Base-by-base conservation (phyloP, 352 stramenopile species). In the Phytopythium chamaehyphon region DNA sequence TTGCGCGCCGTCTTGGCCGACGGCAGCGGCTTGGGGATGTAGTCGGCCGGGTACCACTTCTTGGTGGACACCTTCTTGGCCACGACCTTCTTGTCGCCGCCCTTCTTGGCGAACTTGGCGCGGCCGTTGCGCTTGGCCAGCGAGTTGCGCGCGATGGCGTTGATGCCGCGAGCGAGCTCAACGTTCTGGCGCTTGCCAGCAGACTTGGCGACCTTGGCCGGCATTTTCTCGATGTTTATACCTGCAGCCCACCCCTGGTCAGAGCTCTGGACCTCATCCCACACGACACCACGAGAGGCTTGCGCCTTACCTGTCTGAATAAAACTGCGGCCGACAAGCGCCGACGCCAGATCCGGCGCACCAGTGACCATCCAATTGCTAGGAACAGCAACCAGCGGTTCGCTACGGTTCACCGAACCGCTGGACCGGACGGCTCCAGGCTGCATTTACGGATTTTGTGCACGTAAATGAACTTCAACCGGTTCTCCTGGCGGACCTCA, bases 11-110 rank as follows among this genome's bases (percentile, higher is more conserved):
- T 87, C 67, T 87, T 87, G 45, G 76, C 76, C 51, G 73, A 85
- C n/a, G 63, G 57, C 33, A 87, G 63, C 47, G 62, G 62, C 62
- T 82, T 85, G 22, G 73, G 73, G 57, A 87, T 73, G 66, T 76
- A 81, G 56, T 87, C 76, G 22, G 73, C 73, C 54, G 73, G 73
- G 69, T 88, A 89, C 77, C 77, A 90, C 71, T 89, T 88, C 63
- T 73, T 81, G 48, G 71, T 80, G 36, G 61, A 62, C 28, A 56
- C 37, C 31, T 74, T 85, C 49, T 68, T 74, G 44, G 70, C 64
- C 9, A 52, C 51, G 23, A 84, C 76, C 72, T 88, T 88, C 69
- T 90, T 88, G 28, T 67, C 61, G 36, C 62, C 63, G 47, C 64
- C 68, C 69, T 84, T 86, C 66, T 85, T 82, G 55, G 64, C 54